Evolutionary conservation across 1,139 yeast genomes (phyloP).

Genomic region (Debaryomyces sp.): DNA sequence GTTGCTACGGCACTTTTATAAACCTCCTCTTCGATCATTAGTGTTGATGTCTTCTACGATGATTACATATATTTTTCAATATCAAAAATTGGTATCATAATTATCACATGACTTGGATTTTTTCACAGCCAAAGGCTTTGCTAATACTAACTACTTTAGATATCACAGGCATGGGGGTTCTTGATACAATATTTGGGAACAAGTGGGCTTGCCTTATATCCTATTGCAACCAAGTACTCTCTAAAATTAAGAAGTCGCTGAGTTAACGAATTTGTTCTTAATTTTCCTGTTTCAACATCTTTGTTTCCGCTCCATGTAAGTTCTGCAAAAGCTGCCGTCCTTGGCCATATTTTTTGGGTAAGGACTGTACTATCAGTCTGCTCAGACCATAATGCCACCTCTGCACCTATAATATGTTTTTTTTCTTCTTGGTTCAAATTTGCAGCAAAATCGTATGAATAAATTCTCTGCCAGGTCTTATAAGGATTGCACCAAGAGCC

Average conservation of each 20-base stretch:
- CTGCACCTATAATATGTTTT: conserved; percentile 45
- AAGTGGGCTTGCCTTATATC: conserved; percentile 41
- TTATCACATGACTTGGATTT: neutral
- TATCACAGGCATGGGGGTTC: conserved; percentile 47
- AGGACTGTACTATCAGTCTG: conserved; percentile 42
- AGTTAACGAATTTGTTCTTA: conserved; percentile 36
- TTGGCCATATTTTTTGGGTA: conserved; percentile 49
- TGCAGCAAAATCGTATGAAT: conserved; percentile 39
- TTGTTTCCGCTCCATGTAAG: conserved; percentile 49
- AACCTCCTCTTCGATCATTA: neutral
- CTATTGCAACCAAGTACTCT: conserved; percentile 44
- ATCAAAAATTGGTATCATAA: neutral
- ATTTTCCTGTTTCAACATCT: conserved; percentile 28
- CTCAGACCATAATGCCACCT: conserved; percentile 51
- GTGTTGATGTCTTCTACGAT: neutral
- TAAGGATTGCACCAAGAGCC: conserved; percentile 57
- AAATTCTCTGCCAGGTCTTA: conserved; percentile 53
- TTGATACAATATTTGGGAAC: conserved; percentile 44
- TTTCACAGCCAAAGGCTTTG: neutral
- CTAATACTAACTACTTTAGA: conserved; percentile 15
- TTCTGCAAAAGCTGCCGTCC: conserved; percentile 53
- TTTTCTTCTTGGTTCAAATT: conserved; percentile 37
- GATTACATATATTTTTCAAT: neutral
- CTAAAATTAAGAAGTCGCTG: conserved; percentile 46
- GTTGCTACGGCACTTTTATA: neutral